Evolutionary conservation across 2,329 filamentous ascomycete genomes (phyloP).

Genomic region (Penicillium brevicompactum): DNA sequence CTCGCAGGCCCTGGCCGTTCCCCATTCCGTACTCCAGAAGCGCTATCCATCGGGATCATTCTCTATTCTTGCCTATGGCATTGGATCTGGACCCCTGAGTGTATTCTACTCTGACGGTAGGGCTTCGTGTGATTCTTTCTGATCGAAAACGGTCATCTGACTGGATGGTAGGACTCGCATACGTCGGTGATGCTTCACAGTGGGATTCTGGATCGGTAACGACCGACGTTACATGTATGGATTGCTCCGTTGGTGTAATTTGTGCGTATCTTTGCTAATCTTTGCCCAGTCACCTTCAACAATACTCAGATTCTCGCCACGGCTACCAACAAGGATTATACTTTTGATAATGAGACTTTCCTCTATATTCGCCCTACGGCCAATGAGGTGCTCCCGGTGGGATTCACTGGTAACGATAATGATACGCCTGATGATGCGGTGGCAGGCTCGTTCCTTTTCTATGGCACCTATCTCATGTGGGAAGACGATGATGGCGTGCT

Average conservation of each 20-base stretch:
- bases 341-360: constrained; percentile 14
- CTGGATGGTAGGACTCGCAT: constrained; percentile 15
- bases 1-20: constrained; percentile 2
- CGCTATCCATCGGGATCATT: constrained; percentile 19
- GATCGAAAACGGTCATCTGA: background rate
- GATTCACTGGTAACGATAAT: constrained; percentile 19
- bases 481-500: constrained; percentile 10
- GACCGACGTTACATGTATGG: constrained; percentile 21
- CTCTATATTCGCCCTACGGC: constrained; percentile 20
- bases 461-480: constrained; percentile 23
- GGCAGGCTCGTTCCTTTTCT: constrained; percentile 15
- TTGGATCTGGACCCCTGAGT: background rate
- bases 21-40: constrained; percentile 7
- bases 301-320: constrained; percentile 13
- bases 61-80: constrained; percentile 17
- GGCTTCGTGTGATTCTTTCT: background rate
- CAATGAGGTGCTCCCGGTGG: constrained; percentile 15
- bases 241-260: background rate
- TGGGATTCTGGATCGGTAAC: constrained; percentile 19
- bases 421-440: constrained; percentile 12
- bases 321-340: constrained; percentile 14
- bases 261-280: background rate
- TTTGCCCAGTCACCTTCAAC: constrained; percentile 9
- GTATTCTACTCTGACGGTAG: constrained; percentile 23
- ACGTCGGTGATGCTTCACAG: constrained; percentile 18